Conservation (phyloP, 306 rosid genomes). For the Vigna trinervia region DNA sequence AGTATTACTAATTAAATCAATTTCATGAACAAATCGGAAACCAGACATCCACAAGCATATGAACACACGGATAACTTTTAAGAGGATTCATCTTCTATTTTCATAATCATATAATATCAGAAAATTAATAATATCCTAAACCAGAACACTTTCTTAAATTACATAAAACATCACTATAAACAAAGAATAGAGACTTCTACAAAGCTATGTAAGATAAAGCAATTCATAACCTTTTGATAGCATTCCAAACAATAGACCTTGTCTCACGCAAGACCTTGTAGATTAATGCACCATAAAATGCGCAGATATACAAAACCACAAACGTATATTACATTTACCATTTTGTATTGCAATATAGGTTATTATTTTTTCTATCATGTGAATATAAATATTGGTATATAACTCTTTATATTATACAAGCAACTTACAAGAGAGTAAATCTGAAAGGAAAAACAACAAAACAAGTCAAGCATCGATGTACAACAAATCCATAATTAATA, state of each 20-base stretch:
- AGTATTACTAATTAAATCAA: neutral
- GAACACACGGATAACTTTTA: neutral
- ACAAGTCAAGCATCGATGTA: neutral
- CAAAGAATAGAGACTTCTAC: neutral
- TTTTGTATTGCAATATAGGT: neutral
- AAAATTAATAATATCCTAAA: neutral
- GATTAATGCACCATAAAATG: neutral
- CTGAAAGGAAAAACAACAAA: no score
- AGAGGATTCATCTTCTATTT: neutral
- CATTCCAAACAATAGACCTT: constrained; percentile 5
- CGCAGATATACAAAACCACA: neutral
- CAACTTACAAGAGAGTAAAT: neutral
- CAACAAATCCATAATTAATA: neutral
- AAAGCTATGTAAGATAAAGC: neutral
- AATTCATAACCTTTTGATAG: neutral
- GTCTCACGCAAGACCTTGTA: neutral
- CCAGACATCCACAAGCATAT: neutral
- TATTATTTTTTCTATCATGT: neutral
- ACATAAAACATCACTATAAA: neutral
- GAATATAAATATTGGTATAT: neutral
- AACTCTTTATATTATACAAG: neutral
- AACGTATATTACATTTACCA: neutral
- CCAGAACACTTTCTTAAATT: no score
- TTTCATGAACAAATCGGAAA: neutral
- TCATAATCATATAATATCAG: neutral